Percentiles rank a stretch among this genome's conserved stretches.
These are phyloP conservation scores for Nephelium lappaceum DNA, from an alignment of 345 rosid genomes.

Conservation along the genomic window DNA sequence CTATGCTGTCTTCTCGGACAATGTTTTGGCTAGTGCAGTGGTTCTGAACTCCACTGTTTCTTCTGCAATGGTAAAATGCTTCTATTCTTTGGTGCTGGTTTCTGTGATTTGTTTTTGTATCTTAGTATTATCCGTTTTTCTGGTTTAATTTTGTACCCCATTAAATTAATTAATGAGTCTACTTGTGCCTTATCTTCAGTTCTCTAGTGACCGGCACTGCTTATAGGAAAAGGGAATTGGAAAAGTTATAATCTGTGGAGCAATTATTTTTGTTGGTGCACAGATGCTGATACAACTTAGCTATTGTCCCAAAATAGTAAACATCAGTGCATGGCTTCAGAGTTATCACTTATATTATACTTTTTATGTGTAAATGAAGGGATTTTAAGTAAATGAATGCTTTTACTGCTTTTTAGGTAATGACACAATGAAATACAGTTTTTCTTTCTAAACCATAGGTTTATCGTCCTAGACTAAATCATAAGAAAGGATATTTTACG, in stretches of 20 bases:
- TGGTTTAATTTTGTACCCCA: not conserved
- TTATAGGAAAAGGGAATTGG: not conserved
- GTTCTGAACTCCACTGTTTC: conserved; percentile 80
- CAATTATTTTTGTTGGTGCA: not conserved
- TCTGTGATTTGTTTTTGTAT: not conserved
- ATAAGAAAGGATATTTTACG: not conserved
- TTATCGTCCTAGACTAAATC: not conserved
- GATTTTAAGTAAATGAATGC: too few species aligned
- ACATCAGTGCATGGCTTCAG: not conserved
- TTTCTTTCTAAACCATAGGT: too few species aligned
- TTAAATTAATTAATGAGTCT: conserved; percentile 10
- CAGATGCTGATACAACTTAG: not conserved
- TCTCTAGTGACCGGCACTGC: not conserved
- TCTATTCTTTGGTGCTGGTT: conserved; percentile 7
- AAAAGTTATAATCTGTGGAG: not conserved
- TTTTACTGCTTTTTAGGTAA: too few species aligned
- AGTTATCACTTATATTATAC: not conserved
- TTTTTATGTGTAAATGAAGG: too few species aligned
- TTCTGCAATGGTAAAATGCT: conserved; percentile 61
- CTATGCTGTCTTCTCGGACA: conserved; percentile 85
- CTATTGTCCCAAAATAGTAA: not conserved
- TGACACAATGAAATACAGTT: too few species aligned
- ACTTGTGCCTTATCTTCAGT: not conserved
- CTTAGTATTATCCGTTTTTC: not conserved
- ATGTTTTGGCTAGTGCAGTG: conserved; percentile 81